Evolutionary conservation across 1,139 yeast species (phyloP), one percentile per base, ranked within the genome.

Genomic region (Sugiyamaella japonica): DNA sequence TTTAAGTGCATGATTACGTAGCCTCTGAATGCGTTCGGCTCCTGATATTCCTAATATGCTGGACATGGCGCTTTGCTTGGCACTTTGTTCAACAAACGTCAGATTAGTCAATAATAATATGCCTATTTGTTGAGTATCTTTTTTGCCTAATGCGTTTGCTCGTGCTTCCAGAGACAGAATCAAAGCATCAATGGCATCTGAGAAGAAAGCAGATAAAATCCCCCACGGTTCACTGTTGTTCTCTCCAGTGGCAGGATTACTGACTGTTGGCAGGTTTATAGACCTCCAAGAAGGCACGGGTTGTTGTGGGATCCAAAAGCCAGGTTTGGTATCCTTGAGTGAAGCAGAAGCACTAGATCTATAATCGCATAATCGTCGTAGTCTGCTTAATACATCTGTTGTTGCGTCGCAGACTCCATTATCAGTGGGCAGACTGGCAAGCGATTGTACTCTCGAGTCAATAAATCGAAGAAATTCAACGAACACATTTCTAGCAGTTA

Each of bases 171-270:
- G 76, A 54, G 80, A 79, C 40, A 86, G 75, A 67, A 85, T 77
- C 37, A 88, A 76, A 41, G 85, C 84, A 68, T 89, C 97, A 48
- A 90, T 79, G 38, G 86, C 77, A 67, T 89, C 97, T 52, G 89
- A 80, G 57, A 83, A 78, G 66, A 79, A 89, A 43, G 86, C 76
- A 1, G 89, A 80, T 23, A 88, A 70, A 55, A 86, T 68, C 55
- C 76, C 81, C 36, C 74, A 73, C 0, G 83, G 78, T 49, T 75
- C 74, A 1, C 64, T 62, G 31, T 76, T 78, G 50, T 74, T 73
- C 17, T 67, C 62, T 20, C 48, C 52, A 16, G 60, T 49, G 0
- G 58, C 47, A 5, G 62, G 52, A 46, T 51, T 31, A 29, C 61
- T 49, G 16, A 53, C 56, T 37, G 61, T 41, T 16, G 28, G 32